A percentile compares a stretch with the other conserved stretches of the same genome.
phyloP scores from a whole-genome alignment of 2,329 filamentous ascomycete species.

The Drechmeria coniospora region DNA sequence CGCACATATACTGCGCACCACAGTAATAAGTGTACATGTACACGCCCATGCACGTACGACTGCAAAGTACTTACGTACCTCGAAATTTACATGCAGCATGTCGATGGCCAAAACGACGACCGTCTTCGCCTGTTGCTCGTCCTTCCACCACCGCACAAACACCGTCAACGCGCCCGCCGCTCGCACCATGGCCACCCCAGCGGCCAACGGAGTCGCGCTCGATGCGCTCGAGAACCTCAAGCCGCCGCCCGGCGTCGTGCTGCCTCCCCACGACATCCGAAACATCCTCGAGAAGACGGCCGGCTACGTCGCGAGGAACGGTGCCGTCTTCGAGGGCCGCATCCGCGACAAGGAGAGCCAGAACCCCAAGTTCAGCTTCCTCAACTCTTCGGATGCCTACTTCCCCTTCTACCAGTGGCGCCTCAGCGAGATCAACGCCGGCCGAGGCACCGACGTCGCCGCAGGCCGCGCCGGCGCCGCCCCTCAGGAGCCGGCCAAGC shows the following conservation, averaged over 20 bases:
- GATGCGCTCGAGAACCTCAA: constrained; percentile 51
- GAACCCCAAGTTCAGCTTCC: constrained; percentile 85
- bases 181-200: constrained; percentile 2
- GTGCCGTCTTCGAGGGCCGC: constrained; percentile 59
- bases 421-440: constrained; percentile 68
- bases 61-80: too few relatives aligned
- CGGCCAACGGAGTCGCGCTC: constrained; percentile 36
- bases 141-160: neutral
- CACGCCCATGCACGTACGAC: too few relatives aligned
- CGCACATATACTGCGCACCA: too few relatives aligned
- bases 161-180: neutral
- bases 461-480: constrained; percentile 58
- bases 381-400: constrained; percentile 69
- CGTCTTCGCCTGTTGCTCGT: too few relatives aligned
- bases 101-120: too few relatives aligned
- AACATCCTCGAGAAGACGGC: constrained; percentile 83
- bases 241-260: constrained; percentile 66
- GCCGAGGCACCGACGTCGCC: constrained; percentile 63
- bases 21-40: too few relatives aligned
- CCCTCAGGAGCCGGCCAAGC: constrained; percentile 40
- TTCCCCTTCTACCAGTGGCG: constrained; percentile 84
- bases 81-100: too few relatives aligned
- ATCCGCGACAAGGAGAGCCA: constrained; percentile 71
- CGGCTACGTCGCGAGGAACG: constrained; percentile 66
- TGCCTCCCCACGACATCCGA: constrained; percentile 82